Conservation (phyloP, 768 basidiomycete genomes). For the Leccinellum albellum region DNA sequence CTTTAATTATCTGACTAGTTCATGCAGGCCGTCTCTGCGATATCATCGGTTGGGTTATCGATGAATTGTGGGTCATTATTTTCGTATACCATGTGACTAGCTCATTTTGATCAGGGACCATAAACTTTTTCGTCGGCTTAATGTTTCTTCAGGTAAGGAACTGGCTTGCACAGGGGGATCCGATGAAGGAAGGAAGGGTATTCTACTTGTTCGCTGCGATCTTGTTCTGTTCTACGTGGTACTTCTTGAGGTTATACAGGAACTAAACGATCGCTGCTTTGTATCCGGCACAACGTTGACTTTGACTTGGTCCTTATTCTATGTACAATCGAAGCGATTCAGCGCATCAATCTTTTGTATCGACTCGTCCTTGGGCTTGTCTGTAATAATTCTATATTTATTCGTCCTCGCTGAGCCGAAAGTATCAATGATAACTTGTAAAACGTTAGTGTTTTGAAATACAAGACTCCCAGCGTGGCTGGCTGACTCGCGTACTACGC, state of each 20-base stretch:
- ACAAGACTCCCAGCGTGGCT: background rate
- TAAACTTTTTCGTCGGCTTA: slow-evolving; percentile 82
- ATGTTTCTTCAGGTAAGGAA: slow-evolving; percentile 83
- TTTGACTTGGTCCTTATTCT: background rate
- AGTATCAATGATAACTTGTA: too few species aligned
- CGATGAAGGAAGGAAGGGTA: slow-evolving; percentile 73
- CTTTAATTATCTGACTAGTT: background rate
- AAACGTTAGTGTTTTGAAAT: too few species aligned
- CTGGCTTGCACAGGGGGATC: slow-evolving; percentile 56
- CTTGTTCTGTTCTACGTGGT: slow-evolving; percentile 33
- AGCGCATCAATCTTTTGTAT: too few species aligned
- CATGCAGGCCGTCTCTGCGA: slow-evolving; percentile 68
- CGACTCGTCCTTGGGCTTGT: too few species aligned
- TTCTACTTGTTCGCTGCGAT: slow-evolving; percentile 80
- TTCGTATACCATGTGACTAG: background rate
- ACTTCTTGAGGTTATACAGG: slow-evolving; percentile 27
- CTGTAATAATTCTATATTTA: too few species aligned
- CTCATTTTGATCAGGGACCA: slow-evolving; percentile 53
- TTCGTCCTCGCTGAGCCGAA: too few species aligned
- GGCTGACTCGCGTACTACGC: slow-evolving; percentile 2
- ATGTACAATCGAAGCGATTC: background rate
- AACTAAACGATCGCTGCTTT: slow-evolving; percentile 9
- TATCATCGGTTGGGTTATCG: slow-evolving; percentile 73
- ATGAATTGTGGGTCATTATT: slow-evolving; percentile 53
- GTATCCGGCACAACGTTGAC: background rate